Conservation (phyloP, 257 asterid genomes). For the Avicennia marina region DNA sequence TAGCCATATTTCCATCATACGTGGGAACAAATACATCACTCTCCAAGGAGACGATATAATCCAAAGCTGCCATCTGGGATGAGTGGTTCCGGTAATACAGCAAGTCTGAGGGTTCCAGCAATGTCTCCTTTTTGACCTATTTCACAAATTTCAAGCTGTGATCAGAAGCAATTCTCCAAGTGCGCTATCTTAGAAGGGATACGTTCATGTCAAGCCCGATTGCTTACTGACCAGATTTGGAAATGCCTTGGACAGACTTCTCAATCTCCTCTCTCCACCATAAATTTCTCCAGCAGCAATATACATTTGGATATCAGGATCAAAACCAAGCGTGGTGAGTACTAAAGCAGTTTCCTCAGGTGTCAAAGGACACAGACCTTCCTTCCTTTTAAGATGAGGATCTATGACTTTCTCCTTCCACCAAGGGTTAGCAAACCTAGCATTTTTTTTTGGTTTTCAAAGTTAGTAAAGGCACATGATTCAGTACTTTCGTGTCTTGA, state of each 20-base stretch:
- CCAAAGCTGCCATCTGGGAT: constrained; percentile 33
- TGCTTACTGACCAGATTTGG: constrained; percentile 29
- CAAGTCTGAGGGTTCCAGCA: constrained; percentile 22
- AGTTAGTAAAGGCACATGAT: too few relatives aligned
- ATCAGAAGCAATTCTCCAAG: too few relatives aligned
- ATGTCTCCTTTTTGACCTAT: constrained; percentile 28
- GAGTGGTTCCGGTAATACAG: constrained; percentile 17
- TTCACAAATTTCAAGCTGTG: too few relatives aligned
- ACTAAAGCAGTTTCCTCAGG: constrained; percentile 29
- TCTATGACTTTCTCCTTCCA: constrained; percentile 29
- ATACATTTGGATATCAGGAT: constrained; percentile 22
- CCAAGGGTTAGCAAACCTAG: constrained; percentile 26
- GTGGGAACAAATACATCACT: constrained; percentile 33
- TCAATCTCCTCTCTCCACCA: constrained; percentile 26
- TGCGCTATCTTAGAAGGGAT: too few relatives aligned
- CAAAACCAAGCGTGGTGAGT: constrained; percentile 22
- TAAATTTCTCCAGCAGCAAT: constrained; percentile 34
- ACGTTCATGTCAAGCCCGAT: too few relatives aligned
- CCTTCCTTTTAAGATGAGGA: constrained; percentile 22
- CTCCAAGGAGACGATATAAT: constrained; percentile 27
- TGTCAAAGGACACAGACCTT: constrained; percentile 27
- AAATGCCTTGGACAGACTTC: constrained; percentile 15
- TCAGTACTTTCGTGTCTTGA: too few relatives aligned
- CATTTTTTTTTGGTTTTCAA: too few relatives aligned
- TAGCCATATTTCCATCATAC: constrained; percentile 33